Percentiles rank a stretch among this genome's conserved stretches.
These are phyloP conservation scores for Dothidotthia symphoricarpi DNA, from an alignment of 2,329 filamentous ascomycete genomes.

Conservation along the genomic window DNA sequence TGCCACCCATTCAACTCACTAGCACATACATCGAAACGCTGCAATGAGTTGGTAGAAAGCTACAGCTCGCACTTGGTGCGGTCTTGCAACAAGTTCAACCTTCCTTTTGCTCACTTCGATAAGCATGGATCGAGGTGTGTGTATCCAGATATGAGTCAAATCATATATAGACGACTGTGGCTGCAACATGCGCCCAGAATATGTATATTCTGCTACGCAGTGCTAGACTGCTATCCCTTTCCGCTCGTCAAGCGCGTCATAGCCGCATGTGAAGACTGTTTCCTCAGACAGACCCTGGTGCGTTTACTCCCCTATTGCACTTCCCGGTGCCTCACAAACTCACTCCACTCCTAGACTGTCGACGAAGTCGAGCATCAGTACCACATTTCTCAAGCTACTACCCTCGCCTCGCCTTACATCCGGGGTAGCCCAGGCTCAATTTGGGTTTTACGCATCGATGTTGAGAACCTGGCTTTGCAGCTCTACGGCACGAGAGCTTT, in stretches of 20 bases:
- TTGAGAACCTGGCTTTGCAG: slow-evolving; percentile 29
- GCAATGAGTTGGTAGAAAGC: slow-evolving; percentile 22
- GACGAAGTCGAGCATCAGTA: slow-evolving; percentile 31
- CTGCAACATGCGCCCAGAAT: slow-evolving; percentile 29
- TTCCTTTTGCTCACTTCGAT: slow-evolving; percentile 27
- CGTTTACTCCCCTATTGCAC: background rate
- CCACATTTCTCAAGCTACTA: slow-evolving; percentile 21
- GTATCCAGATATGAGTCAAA: slow-evolving; percentile 26
- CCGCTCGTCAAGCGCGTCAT: slow-evolving; percentile 16
- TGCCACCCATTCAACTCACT: slow-evolving; percentile 31
- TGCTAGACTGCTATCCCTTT: slow-evolving; percentile 29
- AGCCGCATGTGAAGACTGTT: slow-evolving; percentile 27
- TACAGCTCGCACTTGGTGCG: slow-evolving; percentile 30
- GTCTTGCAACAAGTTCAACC: slow-evolving; percentile 30
- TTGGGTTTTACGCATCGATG: slow-evolving; percentile 32
- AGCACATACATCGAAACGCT: slow-evolving; percentile 23
- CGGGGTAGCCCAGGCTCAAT: slow-evolving; percentile 13
- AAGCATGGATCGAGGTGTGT: slow-evolving; percentile 17
- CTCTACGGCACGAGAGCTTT: slow-evolving; percentile 33
- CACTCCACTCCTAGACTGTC: slow-evolving; percentile 14
- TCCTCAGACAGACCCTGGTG: slow-evolving; percentile 32
- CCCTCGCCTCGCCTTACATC: slow-evolving; percentile 15
- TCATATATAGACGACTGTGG: slow-evolving; percentile 34
- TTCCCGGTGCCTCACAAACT: background rate
- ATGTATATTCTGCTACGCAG: slow-evolving; percentile 29